Evolutionary conservation across 2,329 filamentous ascomycete species (phyloP), one percentile per base, ranked within the genome.

Genomic region (Penicillium sp.): DNA sequence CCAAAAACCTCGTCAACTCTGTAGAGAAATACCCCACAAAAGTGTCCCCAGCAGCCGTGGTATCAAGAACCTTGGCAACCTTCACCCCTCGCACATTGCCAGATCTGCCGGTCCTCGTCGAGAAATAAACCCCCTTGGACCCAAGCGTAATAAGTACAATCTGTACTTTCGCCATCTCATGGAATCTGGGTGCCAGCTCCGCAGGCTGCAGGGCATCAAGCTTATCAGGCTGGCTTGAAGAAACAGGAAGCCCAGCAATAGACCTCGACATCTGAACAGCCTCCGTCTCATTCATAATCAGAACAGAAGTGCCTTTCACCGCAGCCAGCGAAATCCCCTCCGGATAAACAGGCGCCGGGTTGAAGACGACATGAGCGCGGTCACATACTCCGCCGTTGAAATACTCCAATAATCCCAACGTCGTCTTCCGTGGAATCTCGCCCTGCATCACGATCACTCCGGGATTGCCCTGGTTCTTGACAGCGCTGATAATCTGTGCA

Each of bases 321-420:
- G 58, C 46, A 0, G 30, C 35, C 10, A 60, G 35, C 2, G 88
- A 88, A 3, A 95, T 72, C 10, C 72, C 66, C 46, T 85, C 78
- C 2, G 90, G 89, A 4, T 86, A 86, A 7, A 90, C 90, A 13
- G 90, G 89, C 4, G 90, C 90, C 10, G 90, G 89, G 69, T 95
- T 95, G 56, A 95, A 79, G 14, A 95, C 78, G 1, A 90, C 85
- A 28, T 78, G 51, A 2, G 49, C 46, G 1, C 50, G 46, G 2
- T 54, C 42, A 4, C 3, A 42, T 22, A 9, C 41, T 14, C 44
- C 46, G 0, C 47, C 41, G 31, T 62, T 62, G 33, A 56, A 62
- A 39, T 58, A 55, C 13, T 61, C 40, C 27, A 62, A 22, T 16
- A 62, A 38, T 0, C 44, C 54, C 33, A 62, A 14, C 0, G 58